These are phyloP conservation scores for Trametes hirsuta DNA, from an alignment of 1,284 basidiomycete species.

Conservation along the genomic window DNA sequence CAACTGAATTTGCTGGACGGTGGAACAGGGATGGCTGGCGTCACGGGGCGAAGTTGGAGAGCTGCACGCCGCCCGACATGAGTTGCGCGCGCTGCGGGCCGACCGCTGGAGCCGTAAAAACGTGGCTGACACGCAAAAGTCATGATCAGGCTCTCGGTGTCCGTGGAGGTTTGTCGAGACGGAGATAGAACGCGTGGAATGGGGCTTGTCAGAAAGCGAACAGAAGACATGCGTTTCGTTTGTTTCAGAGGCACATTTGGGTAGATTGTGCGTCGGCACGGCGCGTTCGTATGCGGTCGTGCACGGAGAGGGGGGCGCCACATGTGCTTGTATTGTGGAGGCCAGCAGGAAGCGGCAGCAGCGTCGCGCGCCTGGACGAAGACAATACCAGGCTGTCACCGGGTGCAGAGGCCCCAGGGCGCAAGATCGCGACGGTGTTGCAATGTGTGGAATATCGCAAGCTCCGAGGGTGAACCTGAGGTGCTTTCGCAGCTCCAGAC, in stretches of 20 bases:
- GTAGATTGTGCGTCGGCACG: constrained; percentile 11
- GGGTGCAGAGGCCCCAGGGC: neutral
- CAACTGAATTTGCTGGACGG: too few relatives aligned
- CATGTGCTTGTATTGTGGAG: neutral
- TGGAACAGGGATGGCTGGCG: too few relatives aligned
- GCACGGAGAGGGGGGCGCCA: neutral
- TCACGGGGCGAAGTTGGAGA: too few relatives aligned
- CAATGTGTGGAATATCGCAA: neutral
- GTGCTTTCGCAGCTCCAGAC: neutral
- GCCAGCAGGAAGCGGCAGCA: neutral
- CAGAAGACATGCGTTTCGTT: neutral
- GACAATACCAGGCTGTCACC: neutral
- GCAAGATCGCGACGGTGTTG: neutral
- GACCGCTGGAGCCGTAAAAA: neutral
- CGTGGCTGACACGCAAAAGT: neutral
- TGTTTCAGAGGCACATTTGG: neutral
- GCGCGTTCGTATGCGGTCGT: neutral
- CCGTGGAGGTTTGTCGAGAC: neutral
- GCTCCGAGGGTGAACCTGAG: neutral
- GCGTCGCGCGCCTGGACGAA: neutral
- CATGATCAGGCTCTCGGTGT: neutral
- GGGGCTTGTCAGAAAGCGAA: neutral
- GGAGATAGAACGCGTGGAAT: constrained; percentile 11
- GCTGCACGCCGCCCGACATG: too few relatives aligned
- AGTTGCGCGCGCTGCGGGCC: neutral